Base-by-base conservation (phyloP, 1,284 basidiomycete genomes). In the Sparassis latifolia region DNA sequence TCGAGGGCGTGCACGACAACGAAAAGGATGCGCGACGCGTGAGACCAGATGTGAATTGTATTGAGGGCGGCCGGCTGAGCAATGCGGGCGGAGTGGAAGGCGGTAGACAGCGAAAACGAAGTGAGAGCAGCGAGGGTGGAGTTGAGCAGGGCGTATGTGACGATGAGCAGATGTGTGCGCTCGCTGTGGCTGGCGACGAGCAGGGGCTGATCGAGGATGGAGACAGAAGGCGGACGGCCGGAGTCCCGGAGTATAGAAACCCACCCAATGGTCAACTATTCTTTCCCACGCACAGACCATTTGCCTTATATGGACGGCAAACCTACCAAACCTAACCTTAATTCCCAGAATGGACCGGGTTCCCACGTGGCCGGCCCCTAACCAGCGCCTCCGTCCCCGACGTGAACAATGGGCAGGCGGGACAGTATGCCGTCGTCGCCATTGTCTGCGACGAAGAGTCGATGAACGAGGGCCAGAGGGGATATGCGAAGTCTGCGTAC, bases 141-240 rank as follows among this genome's bases (percentile, higher is more conserved):
- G 51, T 47, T 49, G 57, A 54, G 58, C 50, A 49, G 55, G 53
- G 55, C 54, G 62, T 58, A 57, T 53, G 52, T 50, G 56, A 57
- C 60, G 58, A 60, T 61, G 64, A 61, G 58, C 60, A 56, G 53
- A 60, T 58, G 55, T 44, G 45, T 54, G 50, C 49, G 60, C 58
- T 63, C 61, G 61, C 61, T 63, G 61, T 63, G 61, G 61, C 61
- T 63, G 61, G 60, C 62, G 62, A 60, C 60, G 62, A 62, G 62
- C 57, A 62, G 55, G 53, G 53, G 58, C 55, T 59, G 58, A 65
- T 65, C 63, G 62, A 64, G 62, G 63, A 59, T 63, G 63, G 62
- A 63, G 65, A 58, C 56, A 66, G 63, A 64, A 66, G 64, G 63
- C 64, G 65, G 63, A 63, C 61, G 62, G 64, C 59, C 62, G 61